A percentile compares a stretch with the other conserved stretches of the same genome.
These are phyloP conservation scores for peach (Prunus persica) DNA, from an alignment of 306 rosid genomes.

Conservation along the genomic window Prunus_persica_NCBIv2 NC_034010.1:17426501-17427000, in stretches of 20 bases:
- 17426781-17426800: neutral
- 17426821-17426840: neutral
- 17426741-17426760: constrained; percentile 1
- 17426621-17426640: neutral
- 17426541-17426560: neutral
- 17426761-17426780: neutral
- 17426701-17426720: neutral
- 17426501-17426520: neutral
- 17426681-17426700: constrained; percentile 2
- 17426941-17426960: neutral
- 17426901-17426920: neutral
- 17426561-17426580: neutral
- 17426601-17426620: neutral
- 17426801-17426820: neutral
- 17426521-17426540: neutral
- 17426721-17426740: neutral
- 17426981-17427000: neutral
- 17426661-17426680: neutral
- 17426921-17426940: neutral
- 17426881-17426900: neutral
- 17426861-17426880: neutral
- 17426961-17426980: neutral
- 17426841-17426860: neutral
- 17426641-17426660: neutral
- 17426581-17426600: neutral